Evolutionary conservation across 768 basidiomycete species (phyloP), one percentile per base, ranked within the genome.

Genomic region (Hydnomerulius pinastri): DNA sequence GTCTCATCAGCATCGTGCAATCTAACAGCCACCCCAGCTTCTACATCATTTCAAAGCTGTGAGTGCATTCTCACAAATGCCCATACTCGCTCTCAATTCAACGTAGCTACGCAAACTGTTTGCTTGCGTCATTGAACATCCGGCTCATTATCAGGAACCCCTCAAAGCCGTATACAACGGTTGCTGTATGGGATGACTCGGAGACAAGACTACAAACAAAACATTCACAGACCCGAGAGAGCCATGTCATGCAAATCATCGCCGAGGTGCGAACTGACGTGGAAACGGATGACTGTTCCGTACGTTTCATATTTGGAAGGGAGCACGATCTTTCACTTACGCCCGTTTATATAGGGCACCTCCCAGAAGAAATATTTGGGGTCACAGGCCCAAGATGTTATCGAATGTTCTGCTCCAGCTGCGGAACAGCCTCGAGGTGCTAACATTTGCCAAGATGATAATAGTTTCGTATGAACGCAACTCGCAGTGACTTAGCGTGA

Each of bases 51-150:
- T 60, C 58, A 4, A 60, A 59, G 25, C 54, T 59, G 57, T 59
- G 23, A 1, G 58, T 23, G 9, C 8, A 12, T 4, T 32, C 11
- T 3, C n/a, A 3, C 37, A 3, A n/a, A n/a, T 0, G 4, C n/a
- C 2, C 4, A 12, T 5, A 10, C 20, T 6, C 17, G 15, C 7
- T 6, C 46, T 46, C 6, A 59, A 4, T 8, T 2, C n/a, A n/a
- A 1, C 9, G 4, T 6, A 63, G 59, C 3, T 61, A 64, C 38
- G 50, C 58, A 35, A 63, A 55, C 27, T 51, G 51, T 25, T 5
- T 61, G 17, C 39, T 63, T 5, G 56, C 59, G 7, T 46, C 53
- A 4, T 6, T 64, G 41, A 63, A 62, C 25, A 51, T 54, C 12
- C 53, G 51, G 2, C 30, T 49, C 10, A 33, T 55, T 13, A 39